Conservation (phyloP, 352 stramenopile genomes). For the Phytophthora sojae region DNA sequence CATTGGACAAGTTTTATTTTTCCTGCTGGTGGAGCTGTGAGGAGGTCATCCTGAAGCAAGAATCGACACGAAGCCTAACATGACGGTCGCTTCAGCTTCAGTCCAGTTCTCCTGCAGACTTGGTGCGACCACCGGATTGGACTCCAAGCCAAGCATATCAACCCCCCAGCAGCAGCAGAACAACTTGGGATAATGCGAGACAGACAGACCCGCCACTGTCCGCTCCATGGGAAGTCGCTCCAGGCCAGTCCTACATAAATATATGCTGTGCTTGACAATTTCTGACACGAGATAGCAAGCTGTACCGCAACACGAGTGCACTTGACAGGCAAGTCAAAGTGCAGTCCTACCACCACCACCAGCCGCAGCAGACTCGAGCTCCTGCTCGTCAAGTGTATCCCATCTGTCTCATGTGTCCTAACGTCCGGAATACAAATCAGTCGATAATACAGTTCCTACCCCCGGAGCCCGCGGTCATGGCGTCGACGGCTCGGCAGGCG, state of each 20-base stretch:
- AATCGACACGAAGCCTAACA: neutral
- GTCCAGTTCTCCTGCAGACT: neutral
- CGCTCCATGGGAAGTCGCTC: too few relatives aligned
- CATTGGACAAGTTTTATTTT: neutral
- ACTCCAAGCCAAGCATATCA: neutral
- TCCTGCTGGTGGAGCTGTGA: neutral
- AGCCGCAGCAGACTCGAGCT: neutral
- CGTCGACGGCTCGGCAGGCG: constrained; percentile 52
- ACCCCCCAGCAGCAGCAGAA: too few relatives aligned
- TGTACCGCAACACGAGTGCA: neutral
- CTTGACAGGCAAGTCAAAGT: neutral
- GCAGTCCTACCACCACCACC: neutral
- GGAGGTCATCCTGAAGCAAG: neutral
- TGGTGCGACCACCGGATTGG: neutral
- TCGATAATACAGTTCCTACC: neutral
- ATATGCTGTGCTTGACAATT: neutral
- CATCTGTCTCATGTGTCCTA: neutral
- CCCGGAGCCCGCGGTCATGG: constrained; percentile 3
- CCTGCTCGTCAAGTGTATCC: neutral
- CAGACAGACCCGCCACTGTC: too few relatives aligned
- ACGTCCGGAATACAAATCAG: neutral
- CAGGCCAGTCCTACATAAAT: too few relatives aligned
- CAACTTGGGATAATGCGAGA: too few relatives aligned
- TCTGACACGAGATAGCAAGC: neutral
- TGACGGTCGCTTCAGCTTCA: neutral